Percentiles rank a stretch among this genome's conserved stretches.
Conservation (phyloP, 192 early-diverging fungal genomes). For the Linnemannia zychae region DNA sequence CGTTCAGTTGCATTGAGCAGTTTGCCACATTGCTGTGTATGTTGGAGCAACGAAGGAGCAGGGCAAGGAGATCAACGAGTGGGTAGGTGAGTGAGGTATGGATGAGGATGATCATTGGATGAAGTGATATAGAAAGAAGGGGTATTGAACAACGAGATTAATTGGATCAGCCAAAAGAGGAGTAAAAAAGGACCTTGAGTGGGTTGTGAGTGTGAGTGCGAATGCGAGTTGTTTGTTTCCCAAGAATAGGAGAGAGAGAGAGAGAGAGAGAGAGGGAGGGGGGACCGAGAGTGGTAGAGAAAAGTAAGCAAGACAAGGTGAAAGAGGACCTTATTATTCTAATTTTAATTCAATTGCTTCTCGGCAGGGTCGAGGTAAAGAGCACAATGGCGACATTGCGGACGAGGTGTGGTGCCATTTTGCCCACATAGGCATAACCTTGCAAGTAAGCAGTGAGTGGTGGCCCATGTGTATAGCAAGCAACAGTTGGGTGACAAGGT, state of each 20-base stretch:
- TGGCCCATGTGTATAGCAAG: slow-evolving; percentile 6
- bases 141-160: not conserved
- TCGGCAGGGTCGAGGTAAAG: not conserved
- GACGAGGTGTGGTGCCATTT: slow-evolving; percentile 24
- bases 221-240: not conserved
- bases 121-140: not conserved
- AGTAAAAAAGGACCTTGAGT: not conserved
- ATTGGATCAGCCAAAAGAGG: not conserved
- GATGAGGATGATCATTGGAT: not conserved
- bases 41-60: not conserved
- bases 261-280: not conserved
- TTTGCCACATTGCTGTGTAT: not conserved
- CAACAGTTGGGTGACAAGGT: not conserved
- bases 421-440: too few relatives aligned
- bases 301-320: not conserved
- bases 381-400: slow-evolving; percentile 29
- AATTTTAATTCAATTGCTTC: not conserved
- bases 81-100: not conserved
- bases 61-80: not conserved
- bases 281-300: not conserved
- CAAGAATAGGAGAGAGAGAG: not conserved
- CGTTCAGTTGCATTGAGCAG: not conserved
- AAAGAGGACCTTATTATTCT: not conserved
- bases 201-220: not conserved
- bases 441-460: not conserved